Base-by-base conservation (phyloP, 108 stramenopile genomes). In the Cyclotella distinguenda region DNA sequence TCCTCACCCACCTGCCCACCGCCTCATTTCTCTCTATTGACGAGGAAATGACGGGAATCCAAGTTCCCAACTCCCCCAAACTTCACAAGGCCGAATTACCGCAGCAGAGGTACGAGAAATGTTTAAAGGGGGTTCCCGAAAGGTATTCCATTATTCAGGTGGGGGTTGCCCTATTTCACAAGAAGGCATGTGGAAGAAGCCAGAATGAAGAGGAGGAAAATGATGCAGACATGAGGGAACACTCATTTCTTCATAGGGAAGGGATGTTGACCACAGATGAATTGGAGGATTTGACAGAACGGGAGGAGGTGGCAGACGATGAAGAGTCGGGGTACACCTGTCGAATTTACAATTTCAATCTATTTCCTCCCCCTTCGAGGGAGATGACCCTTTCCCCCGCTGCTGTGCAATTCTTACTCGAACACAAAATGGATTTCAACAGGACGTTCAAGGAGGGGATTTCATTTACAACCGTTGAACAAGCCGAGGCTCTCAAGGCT, bases 31-130 rank as follows among this genome's bases (percentile, higher is more conserved):
- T 89, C 15, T 73, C 88, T 12, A 84, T 93, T 33, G 88, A 93
- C 57, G 86, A 87, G 46, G 91, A 93, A 77, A 88, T 93, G 87
- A 93, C 86, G 3, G 91, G 91, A 8, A 93, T 93, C 31, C 53
- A 30, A 2, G n/a, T 86, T 6, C 84, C 82, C 23, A 39, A 26
- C 33, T 15, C 19, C 9, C 26, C 27, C 25, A 32, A 68, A 16
- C 64, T 78, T 1, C 67, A 80, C 56, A 89, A 93, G 60, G 76
- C 82, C 10, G 79, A 89, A 34, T 58, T 82, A 28, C 91, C 91
- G 4, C 34, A 36, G 6, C 64, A 76, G 49, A 61, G 83, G 19
- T 93, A 89, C 39, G 38, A 61, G 6, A 27, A 68, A 0, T 39
- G 44, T 19, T 42, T 82, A 34, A 91, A 86, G 63, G 57, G 27